A percentile compares a stretch with the other conserved stretches of the same genome.
These are phyloP conservation scores for Isoetes engelmannii DNA, from an alignment of 83 land plant species.

Conservation along the genomic window DNA sequence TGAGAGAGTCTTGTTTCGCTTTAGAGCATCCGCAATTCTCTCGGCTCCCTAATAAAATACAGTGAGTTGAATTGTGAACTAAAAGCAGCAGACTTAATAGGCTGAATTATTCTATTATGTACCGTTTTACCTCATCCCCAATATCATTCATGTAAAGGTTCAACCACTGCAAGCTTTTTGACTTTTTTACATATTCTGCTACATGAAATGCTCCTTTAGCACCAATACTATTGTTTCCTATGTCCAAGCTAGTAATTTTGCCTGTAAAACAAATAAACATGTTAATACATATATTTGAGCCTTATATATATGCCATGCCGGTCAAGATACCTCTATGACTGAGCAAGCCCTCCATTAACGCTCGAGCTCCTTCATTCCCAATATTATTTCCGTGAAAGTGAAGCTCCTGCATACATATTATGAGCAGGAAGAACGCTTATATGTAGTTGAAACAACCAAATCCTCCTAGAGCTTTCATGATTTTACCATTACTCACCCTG, in stretches of 20 bases:
- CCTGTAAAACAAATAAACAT: constrained; percentile 29
- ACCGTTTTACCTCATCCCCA: constrained; percentile 75
- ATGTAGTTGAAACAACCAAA: neutral
- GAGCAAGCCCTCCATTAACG: constrained; percentile 63
- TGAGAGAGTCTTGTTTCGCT: constrained; percentile 54
- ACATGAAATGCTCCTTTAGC: constrained; percentile 82
- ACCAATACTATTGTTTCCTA: constrained; percentile 86
- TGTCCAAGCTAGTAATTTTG: constrained; percentile 57
- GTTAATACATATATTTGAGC: no score
- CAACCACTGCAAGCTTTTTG: constrained; percentile 72
- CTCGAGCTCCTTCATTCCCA: constrained; percentile 88
- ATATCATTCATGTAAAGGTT: constrained; percentile 99
- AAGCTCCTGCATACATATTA: constrained; percentile 53
- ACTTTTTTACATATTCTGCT: constrained; percentile 78
- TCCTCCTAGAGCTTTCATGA: neutral
- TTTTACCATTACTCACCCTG: constrained; percentile 45
- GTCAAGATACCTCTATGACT: constrained; percentile 56
- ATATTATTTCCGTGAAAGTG: constrained; percentile 87
- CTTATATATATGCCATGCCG: no score
- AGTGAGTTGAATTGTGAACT: neutral
- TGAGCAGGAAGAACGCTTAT: no score
- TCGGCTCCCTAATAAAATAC: constrained; percentile 72
- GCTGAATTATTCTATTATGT: neutral
- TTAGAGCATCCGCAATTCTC: constrained; percentile 81
- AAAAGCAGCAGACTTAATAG: neutral